Evolutionary conservation across 805 yeast genomes (phyloP).

Genomic region (Soucietia sequanensis): DNA sequence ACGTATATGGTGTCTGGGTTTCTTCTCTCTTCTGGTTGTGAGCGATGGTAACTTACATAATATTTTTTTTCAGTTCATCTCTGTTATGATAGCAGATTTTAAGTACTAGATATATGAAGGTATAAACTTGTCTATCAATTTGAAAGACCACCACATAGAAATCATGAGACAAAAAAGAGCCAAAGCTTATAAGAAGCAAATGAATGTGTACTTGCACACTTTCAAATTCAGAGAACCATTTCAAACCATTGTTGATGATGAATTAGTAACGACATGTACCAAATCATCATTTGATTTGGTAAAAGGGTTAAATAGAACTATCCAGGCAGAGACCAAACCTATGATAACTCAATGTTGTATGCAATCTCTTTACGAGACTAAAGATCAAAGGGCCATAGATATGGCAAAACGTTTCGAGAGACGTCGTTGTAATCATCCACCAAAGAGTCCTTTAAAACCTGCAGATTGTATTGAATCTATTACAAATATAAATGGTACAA

Average conservation of each 20-base stretch:
- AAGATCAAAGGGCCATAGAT: constrained; percentile 73
- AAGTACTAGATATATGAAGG: too few species aligned
- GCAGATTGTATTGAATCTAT: constrained; percentile 74
- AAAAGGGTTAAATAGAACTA: constrained; percentile 76
- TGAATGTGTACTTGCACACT: constrained; percentile 78
- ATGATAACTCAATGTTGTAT: constrained; percentile 96
- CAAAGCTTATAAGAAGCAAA: constrained; percentile 88
- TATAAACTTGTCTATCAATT: too few species aligned
- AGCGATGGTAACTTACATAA: too few species aligned
- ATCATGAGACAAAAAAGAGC: constrained; percentile 95
- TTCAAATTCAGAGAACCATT: constrained; percentile 94
- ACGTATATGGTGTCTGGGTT: too few species aligned
- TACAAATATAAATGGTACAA: constrained; percentile 67
- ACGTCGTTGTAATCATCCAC: constrained; percentile 86
- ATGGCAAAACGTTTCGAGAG: constrained; percentile 84
- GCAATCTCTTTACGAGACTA: constrained; percentile 73
- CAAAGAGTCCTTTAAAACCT: constrained; percentile 59
- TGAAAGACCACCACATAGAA: neutral
- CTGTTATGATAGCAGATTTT: too few species aligned
- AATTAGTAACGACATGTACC: constrained; percentile 63
- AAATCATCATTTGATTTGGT: constrained; percentile 71
- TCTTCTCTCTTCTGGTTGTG: too few species aligned
- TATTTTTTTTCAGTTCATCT: too few species aligned
- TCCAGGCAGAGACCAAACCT: constrained; percentile 83
- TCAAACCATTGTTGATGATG: constrained; percentile 85